Conservation (phyloP, 2,329 filamentous ascomycete genomes). For the Fusarium denticulatum region DNA sequence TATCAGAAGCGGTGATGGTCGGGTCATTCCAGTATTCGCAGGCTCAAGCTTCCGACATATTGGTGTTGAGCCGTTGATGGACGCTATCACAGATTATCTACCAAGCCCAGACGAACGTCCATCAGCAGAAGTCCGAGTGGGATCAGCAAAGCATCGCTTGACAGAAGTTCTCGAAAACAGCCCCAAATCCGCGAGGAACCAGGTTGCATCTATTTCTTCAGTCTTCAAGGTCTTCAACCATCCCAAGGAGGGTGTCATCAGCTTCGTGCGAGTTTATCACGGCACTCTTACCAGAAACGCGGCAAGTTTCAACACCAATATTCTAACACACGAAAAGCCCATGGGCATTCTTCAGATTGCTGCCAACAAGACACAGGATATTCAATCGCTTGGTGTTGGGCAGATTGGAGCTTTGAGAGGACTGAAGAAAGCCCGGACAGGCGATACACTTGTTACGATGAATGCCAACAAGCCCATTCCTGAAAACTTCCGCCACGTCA, state of each 20-base stretch:
- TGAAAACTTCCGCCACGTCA: slow-evolving; percentile 75
- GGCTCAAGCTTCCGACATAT: slow-evolving; percentile 95
- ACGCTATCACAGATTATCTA: slow-evolving; percentile 87
- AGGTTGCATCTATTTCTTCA: slow-evolving; percentile 64
- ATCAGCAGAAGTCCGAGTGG: slow-evolving; percentile 79
- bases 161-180: slow-evolving; percentile 53
- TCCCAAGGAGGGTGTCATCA: slow-evolving; percentile 83
- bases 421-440: slow-evolving; percentile 89
- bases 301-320: slow-evolving; percentile 86
- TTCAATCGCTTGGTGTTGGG: slow-evolving; percentile 80
- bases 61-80: slow-evolving; percentile 89
- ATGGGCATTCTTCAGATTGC: slow-evolving; percentile 89
- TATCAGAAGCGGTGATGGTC: slow-evolving; percentile 73
- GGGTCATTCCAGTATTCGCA: slow-evolving; percentile 86
- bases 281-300: slow-evolving; percentile 80
- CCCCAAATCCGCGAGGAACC: slow-evolving; percentile 49
- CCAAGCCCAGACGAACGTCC: slow-evolving; percentile 84
- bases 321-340: slow-evolving; percentile 80
- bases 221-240: slow-evolving; percentile 98
- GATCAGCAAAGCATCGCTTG: slow-evolving; percentile 57
- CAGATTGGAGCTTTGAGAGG: slow-evolving; percentile 95
- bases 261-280: slow-evolving; percentile 92
- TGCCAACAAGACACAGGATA: slow-evolving; percentile 85
- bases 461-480: slow-evolving; percentile 70
- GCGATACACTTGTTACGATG: slow-evolving; percentile 88